Base-by-base conservation (phyloP, 129 eudicot genomes). In the Rutidosis leptorrhynchoides region DNA sequence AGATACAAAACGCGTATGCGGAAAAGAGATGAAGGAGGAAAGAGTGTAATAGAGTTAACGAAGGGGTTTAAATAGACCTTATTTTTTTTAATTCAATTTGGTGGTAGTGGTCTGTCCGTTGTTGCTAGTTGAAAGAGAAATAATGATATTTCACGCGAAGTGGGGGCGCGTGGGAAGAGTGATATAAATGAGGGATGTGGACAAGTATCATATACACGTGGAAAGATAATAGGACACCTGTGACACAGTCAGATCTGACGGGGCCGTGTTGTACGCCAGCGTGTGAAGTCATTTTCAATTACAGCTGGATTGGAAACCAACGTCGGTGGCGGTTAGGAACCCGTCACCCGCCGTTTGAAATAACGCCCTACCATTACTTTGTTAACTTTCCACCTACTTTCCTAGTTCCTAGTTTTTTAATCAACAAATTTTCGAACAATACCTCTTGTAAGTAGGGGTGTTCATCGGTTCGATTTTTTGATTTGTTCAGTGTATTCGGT, bases 181-280 rank as follows among this genome's bases (percentile, higher is more conserved):
- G 29, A 1, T 48, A 25, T 1, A 55, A 45, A 29, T 8, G 27
- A 32, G 8, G 26, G 69, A 67, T 37, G 64, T 1, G 37, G 68
- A 52, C 68, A 58, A 40, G 63, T 65, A 74, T 81, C 65, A 61
- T 27, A 20, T 35, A 80, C 85, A 88, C 92, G 96, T 88, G 87
- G 80, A 75, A 65, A 37, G 0, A 40, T 7, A 71, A 67, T 14
- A 65, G 58, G 78, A 81, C 82, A 83, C 80, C 74, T 70, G 74
- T 76, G 72, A 62, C 57, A 73, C 65, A 62, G 87, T 89, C 87
- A 72, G 76, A 21, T 59, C 83, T 79, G 80, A 89, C 85, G 85
- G 87, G 93, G 82, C 79, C 83, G 83, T 78, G 82, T 68, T 51
- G 11, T 5, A 1, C 4, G 55, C n/a, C n/a, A n/a, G n/a, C 21